Base-by-base conservation (phyloP, 1,284 basidiomycete species). In the Trichosporon sp. region DNA sequence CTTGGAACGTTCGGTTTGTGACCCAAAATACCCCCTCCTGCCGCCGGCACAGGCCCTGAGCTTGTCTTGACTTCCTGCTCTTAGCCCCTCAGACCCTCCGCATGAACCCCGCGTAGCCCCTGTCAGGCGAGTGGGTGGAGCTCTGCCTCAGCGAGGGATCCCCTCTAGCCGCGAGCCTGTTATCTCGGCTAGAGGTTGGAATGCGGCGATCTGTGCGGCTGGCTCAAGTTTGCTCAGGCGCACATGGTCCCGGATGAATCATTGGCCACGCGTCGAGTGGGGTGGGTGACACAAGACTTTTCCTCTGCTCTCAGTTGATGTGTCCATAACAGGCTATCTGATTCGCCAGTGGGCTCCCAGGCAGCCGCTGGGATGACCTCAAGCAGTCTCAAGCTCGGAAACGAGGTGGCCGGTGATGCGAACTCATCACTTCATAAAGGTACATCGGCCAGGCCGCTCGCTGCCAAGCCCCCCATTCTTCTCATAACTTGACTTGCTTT, bases 381-480 rank as follows among this genome's bases (percentile, higher is more conserved):
- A 40, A 12, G 10, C 8, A 26, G 12, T 10, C 10, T 40, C 38
- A 12, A 40, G 38, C 10, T 19, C 12, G 54, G 43, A 46, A 46
- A 46, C 43, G 7, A 46, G 43, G 26, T 12, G 21, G 54, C 54
- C 54, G 31, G 11, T 4, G 10, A 32, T 14, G 26, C 26, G 21
- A 32, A 7, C 10, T 31, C 11, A 26, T 31, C 21, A 26, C 14
- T 46, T 46, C 43, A 59, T 59, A 59, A 59, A 59, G 54, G 54
- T 59, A 59, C 54, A 31, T 31, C 54, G 54, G 54, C 21, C 54
- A 59, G 54, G 54, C 32, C 54, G 26, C 26, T 10, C 21, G 54
- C 21, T 31, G 54, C 54, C 54, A 31, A 31, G 54, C 12, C 54
- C 21, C 54, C 54, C 19, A 4, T 31, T 32, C 26, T 31, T 32